Conservation (phyloP, 495 filamentous ascomycete species). For the Sabuloglossum arenarium region DNA sequence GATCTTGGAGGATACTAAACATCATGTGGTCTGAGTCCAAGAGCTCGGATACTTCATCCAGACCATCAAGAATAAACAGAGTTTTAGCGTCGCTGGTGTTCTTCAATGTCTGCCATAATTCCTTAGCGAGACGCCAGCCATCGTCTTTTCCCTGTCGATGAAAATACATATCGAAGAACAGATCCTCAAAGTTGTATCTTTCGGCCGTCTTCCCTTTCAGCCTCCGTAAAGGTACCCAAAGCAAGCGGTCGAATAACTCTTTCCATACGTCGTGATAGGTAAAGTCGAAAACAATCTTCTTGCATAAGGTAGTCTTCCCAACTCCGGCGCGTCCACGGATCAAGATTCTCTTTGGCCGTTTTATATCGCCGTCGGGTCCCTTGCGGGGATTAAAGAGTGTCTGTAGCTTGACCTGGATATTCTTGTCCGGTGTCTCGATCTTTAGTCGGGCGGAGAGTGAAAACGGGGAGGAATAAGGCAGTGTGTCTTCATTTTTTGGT, state of each 20-base stretch:
- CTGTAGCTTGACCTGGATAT: conserved; percentile 10
- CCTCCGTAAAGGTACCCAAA: conserved; percentile 20
- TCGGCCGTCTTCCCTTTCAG: conserved; percentile 7
- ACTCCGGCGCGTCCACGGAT: conserved; percentile 23
- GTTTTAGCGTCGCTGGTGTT: conserved; percentile 5
- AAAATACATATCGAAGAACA: conserved; percentile 2
- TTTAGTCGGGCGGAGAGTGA: conserved; percentile 14
- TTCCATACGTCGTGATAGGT: conserved; percentile 10
- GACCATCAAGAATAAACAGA: conserved; percentile 21
- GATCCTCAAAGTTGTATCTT: conserved; percentile 4
- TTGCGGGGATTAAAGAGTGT: conserved; percentile 13
- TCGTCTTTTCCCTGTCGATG: background rate
- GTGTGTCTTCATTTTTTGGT: background rate
- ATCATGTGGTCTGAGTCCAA: conserved; percentile 1
- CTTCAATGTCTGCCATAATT: conserved; percentile 7
- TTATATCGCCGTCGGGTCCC: conserved; percentile 6
- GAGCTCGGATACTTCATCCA: conserved; percentile 21
- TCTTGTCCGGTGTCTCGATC: conserved; percentile 8
- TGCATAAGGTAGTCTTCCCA: conserved; percentile 26
- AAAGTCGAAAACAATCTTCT: conserved; percentile 21
- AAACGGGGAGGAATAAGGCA: conserved; percentile 10
- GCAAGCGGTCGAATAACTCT: conserved; percentile 16
- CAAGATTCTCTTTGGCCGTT: conserved; percentile 15
- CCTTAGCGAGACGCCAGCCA: conserved; percentile 3
- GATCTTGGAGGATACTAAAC: conserved; percentile 10